Conservation (phyloP, 2,329 filamentous ascomycete species). For the Fusarium irregulare region DNA sequence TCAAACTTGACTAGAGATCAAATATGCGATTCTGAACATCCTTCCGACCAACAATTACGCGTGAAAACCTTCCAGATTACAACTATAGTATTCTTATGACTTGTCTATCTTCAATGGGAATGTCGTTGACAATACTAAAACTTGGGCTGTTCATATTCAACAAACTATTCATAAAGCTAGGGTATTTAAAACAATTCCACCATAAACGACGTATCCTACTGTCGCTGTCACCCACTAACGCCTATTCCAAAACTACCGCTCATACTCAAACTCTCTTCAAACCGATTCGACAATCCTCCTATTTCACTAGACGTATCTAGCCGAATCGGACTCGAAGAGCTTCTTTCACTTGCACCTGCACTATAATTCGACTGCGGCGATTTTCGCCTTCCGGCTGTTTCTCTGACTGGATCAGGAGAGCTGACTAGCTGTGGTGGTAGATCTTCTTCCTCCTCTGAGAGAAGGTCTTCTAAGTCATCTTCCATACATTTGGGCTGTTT, state of each 20-base stretch:
- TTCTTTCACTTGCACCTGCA: slow-evolving; percentile 31
- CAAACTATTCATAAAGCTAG: slow-evolving; percentile 8
- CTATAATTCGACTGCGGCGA: slow-evolving; percentile 22
- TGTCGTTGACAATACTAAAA: not conserved
- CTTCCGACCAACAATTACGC: too few relatives aligned
- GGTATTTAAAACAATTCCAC: slow-evolving; percentile 26
- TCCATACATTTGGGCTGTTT: slow-evolving; percentile 35
- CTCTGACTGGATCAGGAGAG: slow-evolving; percentile 15
- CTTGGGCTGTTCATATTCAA: not conserved
- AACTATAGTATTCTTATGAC: too few relatives aligned
- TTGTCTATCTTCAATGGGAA: too few relatives aligned
- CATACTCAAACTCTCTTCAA: slow-evolving; percentile 50
- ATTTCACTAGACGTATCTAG: slow-evolving; percentile 47
- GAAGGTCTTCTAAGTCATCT: slow-evolving; percentile 45
- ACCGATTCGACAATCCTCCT: slow-evolving; percentile 44
- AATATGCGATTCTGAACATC: too few relatives aligned
- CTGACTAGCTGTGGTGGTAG: slow-evolving; percentile 25
- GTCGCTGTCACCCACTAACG: slow-evolving; percentile 42
- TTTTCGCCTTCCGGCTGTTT: slow-evolving; percentile 4
- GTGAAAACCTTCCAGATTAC: too few relatives aligned
- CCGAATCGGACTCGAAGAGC: slow-evolving; percentile 45
- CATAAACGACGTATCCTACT: slow-evolving; percentile 1
- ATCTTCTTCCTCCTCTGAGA: slow-evolving; percentile 48
- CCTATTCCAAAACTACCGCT: slow-evolving; percentile 48
- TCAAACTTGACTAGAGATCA: too few relatives aligned